Conservation (phyloP, 805 yeast species). For the Diddensiella transvaalensis region DNA sequence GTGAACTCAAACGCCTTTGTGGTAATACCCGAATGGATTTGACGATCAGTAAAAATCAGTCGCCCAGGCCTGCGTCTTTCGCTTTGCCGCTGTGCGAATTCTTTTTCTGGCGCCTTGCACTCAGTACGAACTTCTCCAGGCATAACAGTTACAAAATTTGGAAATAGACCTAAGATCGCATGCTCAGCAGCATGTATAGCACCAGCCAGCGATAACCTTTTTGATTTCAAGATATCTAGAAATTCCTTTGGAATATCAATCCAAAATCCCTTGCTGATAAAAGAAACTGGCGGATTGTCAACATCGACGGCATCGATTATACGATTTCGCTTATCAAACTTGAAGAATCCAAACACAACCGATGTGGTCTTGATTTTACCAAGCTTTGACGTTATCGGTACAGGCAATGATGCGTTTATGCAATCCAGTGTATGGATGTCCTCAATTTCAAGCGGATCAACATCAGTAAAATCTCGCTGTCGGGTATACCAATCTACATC, state of each 20-base stretch:
- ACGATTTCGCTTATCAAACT: conserved; percentile 67
- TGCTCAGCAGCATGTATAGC: conserved; percentile 98
- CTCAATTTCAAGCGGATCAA: conserved; percentile 60
- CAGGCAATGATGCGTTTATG: conserved; percentile 3
- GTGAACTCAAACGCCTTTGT: conserved; percentile 76
- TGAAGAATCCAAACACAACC: conserved; percentile 89
- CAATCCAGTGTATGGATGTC: conserved; percentile 26
- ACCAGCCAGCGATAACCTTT: conserved; percentile 70
- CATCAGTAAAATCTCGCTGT: conserved; percentile 90
- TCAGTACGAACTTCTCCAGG: conserved; percentile 74
- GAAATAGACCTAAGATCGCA: conserved; percentile 74
- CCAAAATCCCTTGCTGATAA: conserved; percentile 83
- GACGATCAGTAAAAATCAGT: conserved; percentile 78
- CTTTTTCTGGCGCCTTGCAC: conserved; percentile 97
- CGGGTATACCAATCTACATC: conserved; percentile 91
- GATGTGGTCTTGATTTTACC: conserved; percentile 73
- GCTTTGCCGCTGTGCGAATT: conserved; percentile 74
- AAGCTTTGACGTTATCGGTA: conserved; percentile 40
- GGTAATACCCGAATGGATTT: conserved; percentile 85
- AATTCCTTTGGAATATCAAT: conserved; percentile 74
- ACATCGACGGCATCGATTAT: conserved; percentile 95
- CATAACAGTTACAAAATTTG: conserved; percentile 67
- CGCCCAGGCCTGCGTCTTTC: conserved; percentile 80
- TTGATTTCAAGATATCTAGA: conserved; percentile 52
- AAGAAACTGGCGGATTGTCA: conserved; percentile 73